phyloP scores from a whole-genome alignment of 148 eudicot species.

The Vaccinium myrtillus region DNA sequence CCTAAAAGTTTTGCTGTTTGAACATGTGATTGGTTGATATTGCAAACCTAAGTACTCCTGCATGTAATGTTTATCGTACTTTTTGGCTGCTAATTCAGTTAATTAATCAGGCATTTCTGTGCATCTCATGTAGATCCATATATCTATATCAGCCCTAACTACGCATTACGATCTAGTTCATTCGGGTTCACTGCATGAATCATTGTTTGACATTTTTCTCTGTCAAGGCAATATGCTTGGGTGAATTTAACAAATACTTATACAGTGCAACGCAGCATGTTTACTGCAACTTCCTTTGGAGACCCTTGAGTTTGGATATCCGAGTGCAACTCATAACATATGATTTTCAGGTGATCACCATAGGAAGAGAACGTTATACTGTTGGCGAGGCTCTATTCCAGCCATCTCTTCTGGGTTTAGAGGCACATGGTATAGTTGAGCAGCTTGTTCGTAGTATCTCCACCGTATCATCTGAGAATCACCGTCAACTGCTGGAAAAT shows the following conservation, averaged over 20 bases:
- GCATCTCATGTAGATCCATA: not conserved
- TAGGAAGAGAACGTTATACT: slow-evolving; percentile 74
- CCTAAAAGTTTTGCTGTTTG: not conserved
- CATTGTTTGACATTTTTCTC: not conserved
- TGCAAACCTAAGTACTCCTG: not conserved
- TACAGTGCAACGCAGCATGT: not conserved
- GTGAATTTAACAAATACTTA: not conserved
- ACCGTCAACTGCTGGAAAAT: slow-evolving; percentile 87
- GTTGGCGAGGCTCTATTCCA: slow-evolving; percentile 96
- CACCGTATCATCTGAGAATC: slow-evolving; percentile 86
- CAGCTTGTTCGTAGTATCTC: slow-evolving; percentile 93
- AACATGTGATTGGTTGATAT: not conserved
- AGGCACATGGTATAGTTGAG: slow-evolving; percentile 92
- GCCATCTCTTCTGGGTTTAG: slow-evolving; percentile 77
- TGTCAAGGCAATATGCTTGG: not conserved
- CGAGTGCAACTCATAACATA: not conserved
- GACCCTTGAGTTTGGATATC: not conserved
- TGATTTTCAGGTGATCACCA: slow-evolving; percentile 62
- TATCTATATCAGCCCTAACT: not conserved
- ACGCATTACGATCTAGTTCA: not conserved
- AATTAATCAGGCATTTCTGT: not conserved
- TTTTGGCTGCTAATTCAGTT: not conserved
- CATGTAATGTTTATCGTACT: not conserved
- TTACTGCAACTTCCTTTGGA: not conserved
- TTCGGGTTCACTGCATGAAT: not conserved